Conservation (phyloP, 2,329 filamentous ascomycete genomes). For the Talaromyces sp. region DNA sequence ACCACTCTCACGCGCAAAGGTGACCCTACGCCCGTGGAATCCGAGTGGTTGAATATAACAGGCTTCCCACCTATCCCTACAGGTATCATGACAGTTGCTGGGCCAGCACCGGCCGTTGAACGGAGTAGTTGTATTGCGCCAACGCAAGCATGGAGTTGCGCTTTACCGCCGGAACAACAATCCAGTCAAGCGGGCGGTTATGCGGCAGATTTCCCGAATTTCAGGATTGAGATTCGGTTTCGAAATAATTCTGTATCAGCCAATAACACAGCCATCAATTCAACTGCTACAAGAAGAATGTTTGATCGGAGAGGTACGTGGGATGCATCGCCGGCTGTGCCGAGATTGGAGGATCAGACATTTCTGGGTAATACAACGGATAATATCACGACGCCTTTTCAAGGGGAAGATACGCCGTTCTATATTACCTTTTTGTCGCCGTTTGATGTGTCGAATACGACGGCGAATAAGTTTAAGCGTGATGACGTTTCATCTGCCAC, state of each 20-base stretch:
- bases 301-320: slow-evolving; percentile 33
- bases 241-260: slow-evolving; percentile 39
- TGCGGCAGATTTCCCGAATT: slow-evolving; percentile 65
- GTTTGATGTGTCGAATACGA: slow-evolving; percentile 18
- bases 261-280: slow-evolving; percentile 42
- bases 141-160: slow-evolving; percentile 78
- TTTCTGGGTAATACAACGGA: slow-evolving; percentile 88
- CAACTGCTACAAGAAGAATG: slow-evolving; percentile 19
- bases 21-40: slow-evolving; percentile 41
- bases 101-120: slow-evolving; percentile 61
- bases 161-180: slow-evolving; percentile 73
- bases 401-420: slow-evolving; percentile 82
- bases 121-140: slow-evolving; percentile 66
- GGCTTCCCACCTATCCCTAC: slow-evolving; percentile 82
- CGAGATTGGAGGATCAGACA: slow-evolving; percentile 60
- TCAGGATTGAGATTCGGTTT: slow-evolving; percentile 69
- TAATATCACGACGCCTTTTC: slow-evolving; percentile 63
- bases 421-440: slow-evolving; percentile 66
- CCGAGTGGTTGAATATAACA: slow-evolving; percentile 76
- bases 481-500: neutral
- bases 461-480: neutral
- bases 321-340: slow-evolving; percentile 38
- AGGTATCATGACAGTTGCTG: slow-evolving; percentile 72
- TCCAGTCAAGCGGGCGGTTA: slow-evolving; percentile 55
- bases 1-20: slow-evolving; percentile 51